Evolutionary conservation across 2,329 filamentous ascomycete genomes (phyloP).

Genomic region (Aspergillus felis): DNA sequence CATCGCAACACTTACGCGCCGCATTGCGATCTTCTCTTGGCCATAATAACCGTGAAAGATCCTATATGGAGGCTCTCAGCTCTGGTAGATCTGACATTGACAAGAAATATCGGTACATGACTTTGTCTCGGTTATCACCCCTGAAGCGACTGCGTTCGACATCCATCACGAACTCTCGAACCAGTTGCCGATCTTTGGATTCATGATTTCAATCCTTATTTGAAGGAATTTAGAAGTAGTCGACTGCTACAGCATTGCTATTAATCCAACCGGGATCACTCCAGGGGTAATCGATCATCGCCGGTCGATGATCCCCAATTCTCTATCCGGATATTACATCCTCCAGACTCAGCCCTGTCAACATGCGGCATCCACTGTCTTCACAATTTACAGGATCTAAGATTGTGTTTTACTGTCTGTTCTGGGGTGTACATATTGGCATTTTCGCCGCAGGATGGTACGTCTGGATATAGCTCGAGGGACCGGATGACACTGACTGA

Average conservation of each 20-base stretch:
- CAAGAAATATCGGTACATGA: neutral
- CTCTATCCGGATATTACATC: constrained; percentile 3
- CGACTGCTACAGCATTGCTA: neutral
- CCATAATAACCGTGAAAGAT: neutral
- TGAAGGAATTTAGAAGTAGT: neutral
- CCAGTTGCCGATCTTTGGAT: neutral
- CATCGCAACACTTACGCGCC: neutral
- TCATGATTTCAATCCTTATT: neutral
- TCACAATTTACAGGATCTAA: constrained; percentile 67
- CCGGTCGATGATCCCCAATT: constrained; percentile 20
- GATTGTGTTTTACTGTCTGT: constrained; percentile 73
- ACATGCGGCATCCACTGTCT: constrained; percentile 35
- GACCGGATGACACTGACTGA: constrained; percentile 17
- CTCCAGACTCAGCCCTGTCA: constrained; percentile 37
- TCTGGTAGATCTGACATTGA: neutral
- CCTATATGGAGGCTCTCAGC: neutral
- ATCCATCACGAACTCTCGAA: neutral
- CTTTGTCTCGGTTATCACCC: neutral
- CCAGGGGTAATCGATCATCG: constrained; percentile 16
- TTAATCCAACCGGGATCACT: neutral
- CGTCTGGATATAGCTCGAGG: constrained; percentile 26
- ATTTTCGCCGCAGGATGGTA: constrained; percentile 87
- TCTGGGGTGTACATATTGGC: constrained; percentile 73
- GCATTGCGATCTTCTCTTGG: neutral
- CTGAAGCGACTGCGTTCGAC: neutral